These are phyloP conservation scores for Botrytis galanthina DNA, from an alignment of 2,329 filamentous ascomycete genomes.

Conservation along the genomic window DNA sequence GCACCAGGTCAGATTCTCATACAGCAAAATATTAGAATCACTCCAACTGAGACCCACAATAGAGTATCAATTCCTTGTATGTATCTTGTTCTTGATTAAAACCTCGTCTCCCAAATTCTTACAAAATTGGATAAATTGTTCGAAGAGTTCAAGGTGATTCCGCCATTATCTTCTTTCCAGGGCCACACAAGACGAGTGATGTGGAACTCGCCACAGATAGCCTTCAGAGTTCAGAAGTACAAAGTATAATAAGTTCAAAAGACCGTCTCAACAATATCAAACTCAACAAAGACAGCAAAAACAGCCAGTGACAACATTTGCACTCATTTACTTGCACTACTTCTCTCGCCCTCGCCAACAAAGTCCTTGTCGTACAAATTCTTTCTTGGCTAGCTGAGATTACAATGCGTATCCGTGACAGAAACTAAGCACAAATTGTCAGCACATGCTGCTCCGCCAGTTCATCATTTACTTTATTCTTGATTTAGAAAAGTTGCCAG, in stretches of 20 bases:
- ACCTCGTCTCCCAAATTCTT: neutral
- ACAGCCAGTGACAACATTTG: neutral
- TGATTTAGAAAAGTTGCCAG: neutral
- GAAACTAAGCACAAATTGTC: neutral
- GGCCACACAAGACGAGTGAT: neutral
- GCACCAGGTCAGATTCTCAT: neutral
- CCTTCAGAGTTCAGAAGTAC: neutral
- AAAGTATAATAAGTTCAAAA: neutral
- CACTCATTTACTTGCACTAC: neutral
- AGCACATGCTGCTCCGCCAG: too few species aligned
- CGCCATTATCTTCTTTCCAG: neutral
- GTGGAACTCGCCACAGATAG: neutral
- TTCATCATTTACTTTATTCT: too few species aligned
- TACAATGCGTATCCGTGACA: too few species aligned
- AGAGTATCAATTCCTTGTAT: fast-evolving
- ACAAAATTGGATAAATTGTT: neutral
- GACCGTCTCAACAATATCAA: too few species aligned
- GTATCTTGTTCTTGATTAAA: neutral
- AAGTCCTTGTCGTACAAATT: neutral
- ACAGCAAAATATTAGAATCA: neutral
- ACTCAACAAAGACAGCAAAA: neutral
- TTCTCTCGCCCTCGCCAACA: fast-evolving
- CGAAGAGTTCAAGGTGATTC: neutral
- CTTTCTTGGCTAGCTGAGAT: too few species aligned
- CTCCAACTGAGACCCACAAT: too few species aligned